Evolutionary conservation across 495 filamentous ascomycete species (phyloP).

Genomic region (Xylona heveae): DNA sequence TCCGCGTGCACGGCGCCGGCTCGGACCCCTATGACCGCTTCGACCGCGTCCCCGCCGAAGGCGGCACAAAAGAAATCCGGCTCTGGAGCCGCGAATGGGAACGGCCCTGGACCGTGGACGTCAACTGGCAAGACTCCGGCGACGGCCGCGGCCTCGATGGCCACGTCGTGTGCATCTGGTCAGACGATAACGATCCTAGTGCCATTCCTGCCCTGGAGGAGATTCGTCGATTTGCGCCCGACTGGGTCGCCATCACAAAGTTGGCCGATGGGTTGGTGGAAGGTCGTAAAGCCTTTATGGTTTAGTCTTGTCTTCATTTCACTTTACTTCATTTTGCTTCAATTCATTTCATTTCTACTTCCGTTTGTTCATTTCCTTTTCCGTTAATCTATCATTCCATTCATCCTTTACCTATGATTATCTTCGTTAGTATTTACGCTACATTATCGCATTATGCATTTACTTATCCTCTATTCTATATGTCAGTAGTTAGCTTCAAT

Average conservation of each 20-base stretch:
- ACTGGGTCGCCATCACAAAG: constrained; percentile 62
- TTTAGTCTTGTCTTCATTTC: constrained; percentile 14
- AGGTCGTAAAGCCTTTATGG: constrained; percentile 35
- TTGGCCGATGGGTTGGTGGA: constrained; percentile 62
- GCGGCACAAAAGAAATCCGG: constrained; percentile 31
- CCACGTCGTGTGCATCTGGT: constrained; percentile 65
- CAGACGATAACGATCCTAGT: constrained; percentile 50
- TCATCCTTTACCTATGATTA: no score
- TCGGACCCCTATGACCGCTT: constrained; percentile 32
- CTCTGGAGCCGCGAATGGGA: constrained; percentile 64
- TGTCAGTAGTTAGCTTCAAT: no score
- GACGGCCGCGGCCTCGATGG: constrained; percentile 35
- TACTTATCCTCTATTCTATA: no score
- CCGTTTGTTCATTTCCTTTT: constrained; percentile 5
- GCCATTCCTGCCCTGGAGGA: constrained; percentile 78
- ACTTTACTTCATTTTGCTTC: background rate
- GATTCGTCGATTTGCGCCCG: constrained; percentile 46
- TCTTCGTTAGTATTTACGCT: no score
- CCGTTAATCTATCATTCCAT: no score
- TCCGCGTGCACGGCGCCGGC: constrained; percentile 35
- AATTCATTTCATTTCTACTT: constrained; percentile 3
- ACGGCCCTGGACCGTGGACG: constrained; percentile 50
- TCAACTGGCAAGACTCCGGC: constrained; percentile 33
- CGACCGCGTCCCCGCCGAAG: constrained; percentile 24
- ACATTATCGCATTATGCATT: no score